Evolutionary conservation across 192 early-diverging fungal species (phyloP), one percentile per base, ranked within the genome.

Genomic region (Linnemannia exigua): DNA sequence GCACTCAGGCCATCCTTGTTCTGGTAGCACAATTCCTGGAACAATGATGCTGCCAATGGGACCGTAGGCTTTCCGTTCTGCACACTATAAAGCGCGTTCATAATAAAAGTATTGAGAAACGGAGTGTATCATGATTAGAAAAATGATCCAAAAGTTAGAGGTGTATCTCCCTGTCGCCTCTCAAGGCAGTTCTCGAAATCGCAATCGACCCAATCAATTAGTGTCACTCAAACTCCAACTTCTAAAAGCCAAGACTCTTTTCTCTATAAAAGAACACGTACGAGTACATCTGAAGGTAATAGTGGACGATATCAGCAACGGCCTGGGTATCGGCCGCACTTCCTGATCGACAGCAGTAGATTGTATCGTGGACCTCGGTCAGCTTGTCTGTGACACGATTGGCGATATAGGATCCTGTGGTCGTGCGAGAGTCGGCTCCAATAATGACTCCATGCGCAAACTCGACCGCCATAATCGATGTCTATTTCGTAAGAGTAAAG

Each of bases 311-410:
- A 83, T 99, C 98, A 37, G 99, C 97, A 11, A 99, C 91, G 25
- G 98, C 98, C 89, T 99, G 99, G 36, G 99, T 99, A 89, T 99
- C 99, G 67, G 99, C 98, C 58, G 99, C 97, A 70, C 93, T 94
- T 72, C 99, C 99, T n/a, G 95, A 96, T 81, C 99, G 95, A 90
- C 99, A 99, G 88, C 97, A 98, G 90, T 96, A 99, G 79, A 99
- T 97, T 61, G 89, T 92, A 84, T 99, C 99, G 79, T 99, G 96
- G 35, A 99, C 94, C 77, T 94, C 91, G 22, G 98, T 99, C 75
- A 99, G 93, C 88, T 99, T 99, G 91, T 99, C 97, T 28, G 99
- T 98, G 36, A 99, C 97, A 79, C 99, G 92, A 90, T 98, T 99
- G 79, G 95, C 96, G 88, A 99, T 97, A 90, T 98, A 99, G 31